Evolutionary conservation across 164 flowering plant genomes (phyloP).

Genomic region (Chimonanthus salicifolius): DNA sequence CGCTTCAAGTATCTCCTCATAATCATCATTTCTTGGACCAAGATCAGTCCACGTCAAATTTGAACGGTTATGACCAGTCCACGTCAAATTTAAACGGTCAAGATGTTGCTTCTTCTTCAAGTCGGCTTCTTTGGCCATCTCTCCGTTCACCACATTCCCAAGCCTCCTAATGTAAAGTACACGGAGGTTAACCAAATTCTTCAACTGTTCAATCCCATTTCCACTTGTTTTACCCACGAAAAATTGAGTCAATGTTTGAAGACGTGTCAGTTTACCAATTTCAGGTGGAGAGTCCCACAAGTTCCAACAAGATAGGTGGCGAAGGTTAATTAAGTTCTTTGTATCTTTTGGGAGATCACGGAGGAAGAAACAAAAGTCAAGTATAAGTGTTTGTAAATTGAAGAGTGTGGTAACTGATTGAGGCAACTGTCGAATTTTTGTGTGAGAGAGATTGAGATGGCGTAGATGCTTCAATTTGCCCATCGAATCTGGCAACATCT

Average conservation of each 20-base stretch:
- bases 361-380: accelerated
- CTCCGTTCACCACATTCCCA: no score
- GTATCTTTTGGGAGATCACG: conserved; percentile 8
- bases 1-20: no score
- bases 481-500: not conserved
- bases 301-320: not conserved
- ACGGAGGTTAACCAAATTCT: no score
- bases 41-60: no score
- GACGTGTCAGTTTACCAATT: not conserved
- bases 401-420: conserved; percentile 1
- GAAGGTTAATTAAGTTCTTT: conserved; percentile 4
- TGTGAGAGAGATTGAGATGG: conserved; percentile 8
- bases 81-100: no score
- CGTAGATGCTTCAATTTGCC: conserved; percentile 13
- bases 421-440: conserved; percentile 7
- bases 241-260: not conserved
- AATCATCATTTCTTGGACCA: no score
- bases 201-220: no score
- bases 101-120: no score
- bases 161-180: no score
- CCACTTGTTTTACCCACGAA: no score
- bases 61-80: no score
- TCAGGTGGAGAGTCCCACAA: not conserved
- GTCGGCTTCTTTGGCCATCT: no score
- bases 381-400: conserved; percentile 2